phyloP scores from a whole-genome alignment of 768 basidiomycete genomes.

The Hygrophoropsis aurantiaca region DNA sequence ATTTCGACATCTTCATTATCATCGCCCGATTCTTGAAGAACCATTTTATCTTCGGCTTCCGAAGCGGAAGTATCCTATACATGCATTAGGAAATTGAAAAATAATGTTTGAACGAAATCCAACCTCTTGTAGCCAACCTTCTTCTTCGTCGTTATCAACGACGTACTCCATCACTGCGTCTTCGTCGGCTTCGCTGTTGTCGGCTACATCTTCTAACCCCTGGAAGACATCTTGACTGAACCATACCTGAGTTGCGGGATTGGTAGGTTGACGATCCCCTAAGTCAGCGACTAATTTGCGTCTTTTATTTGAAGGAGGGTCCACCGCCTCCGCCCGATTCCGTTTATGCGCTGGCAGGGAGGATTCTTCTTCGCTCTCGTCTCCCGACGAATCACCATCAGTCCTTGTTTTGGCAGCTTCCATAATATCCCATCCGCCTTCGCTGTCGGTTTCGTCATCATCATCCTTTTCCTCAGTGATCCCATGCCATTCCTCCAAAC shows the following conservation, averaged over 20 bases:
- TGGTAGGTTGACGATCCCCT: slow-evolving; percentile 35
- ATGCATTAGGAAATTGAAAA: slow-evolving; percentile 10
- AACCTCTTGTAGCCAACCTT: slow-evolving; percentile 29
- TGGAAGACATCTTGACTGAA: slow-evolving; percentile 92
- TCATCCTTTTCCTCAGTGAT: slow-evolving; percentile 47
- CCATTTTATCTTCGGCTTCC: slow-evolving; percentile 71
- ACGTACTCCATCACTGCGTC: slow-evolving; percentile 27
- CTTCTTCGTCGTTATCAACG: slow-evolving; percentile 30
- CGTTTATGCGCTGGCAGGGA: slow-evolving; percentile 39
- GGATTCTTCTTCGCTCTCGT: slow-evolving; percentile 44
- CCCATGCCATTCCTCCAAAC: slow-evolving; percentile 82
- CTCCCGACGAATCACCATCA: slow-evolving; percentile 48
- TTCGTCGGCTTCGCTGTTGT: slow-evolving; percentile 30
- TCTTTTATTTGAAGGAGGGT: slow-evolving; percentile 42
- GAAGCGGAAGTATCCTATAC: slow-evolving; percentile 17
- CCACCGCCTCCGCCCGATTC: slow-evolving; percentile 27
- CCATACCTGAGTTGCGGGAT: slow-evolving; percentile 81
- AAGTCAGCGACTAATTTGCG: slow-evolving; percentile 51
- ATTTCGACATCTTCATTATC: slow-evolving; percentile 61
- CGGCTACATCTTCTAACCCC: slow-evolving; percentile 48
- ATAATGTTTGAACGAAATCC: background rate
- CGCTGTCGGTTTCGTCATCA: slow-evolving; percentile 36
- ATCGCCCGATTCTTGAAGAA: slow-evolving; percentile 57
- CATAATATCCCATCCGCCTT: slow-evolving; percentile 71
- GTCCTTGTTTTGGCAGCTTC: slow-evolving; percentile 51